Evolutionary conservation across 2,329 filamentous ascomycete genomes (phyloP).

Genomic region (Colletotrichum siamense): DNA sequence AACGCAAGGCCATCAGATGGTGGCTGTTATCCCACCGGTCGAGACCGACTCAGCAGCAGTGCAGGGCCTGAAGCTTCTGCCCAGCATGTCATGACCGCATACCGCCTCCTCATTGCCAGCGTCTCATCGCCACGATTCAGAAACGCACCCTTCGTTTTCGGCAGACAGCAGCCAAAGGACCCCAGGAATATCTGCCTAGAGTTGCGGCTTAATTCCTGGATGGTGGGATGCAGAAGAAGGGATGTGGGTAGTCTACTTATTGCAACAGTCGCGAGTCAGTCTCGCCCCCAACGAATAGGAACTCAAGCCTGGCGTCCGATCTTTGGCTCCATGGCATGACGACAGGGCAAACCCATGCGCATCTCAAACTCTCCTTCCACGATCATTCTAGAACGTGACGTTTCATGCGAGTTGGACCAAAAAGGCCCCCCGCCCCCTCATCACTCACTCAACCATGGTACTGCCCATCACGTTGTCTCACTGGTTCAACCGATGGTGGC

Average conservation of each 20-base stretch:
- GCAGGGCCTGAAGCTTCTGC: neutral
- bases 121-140: slow-evolving; percentile 7
- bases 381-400: slow-evolving; percentile 9
- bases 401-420: slow-evolving; percentile 6
- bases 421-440: neutral
- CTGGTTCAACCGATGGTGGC: neutral
- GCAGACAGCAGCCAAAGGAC: neutral
- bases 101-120: neutral
- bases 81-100: neutral
- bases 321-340: neutral
- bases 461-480: neutral
- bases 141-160: neutral
- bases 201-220: neutral
- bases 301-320: neutral
- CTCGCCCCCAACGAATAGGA: neutral
- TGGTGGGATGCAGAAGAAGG: neutral
- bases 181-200: neutral
- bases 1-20: neutral
- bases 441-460: neutral
- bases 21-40: neutral
- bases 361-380: slow-evolving; percentile 8
- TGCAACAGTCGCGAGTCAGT: neutral
- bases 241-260: neutral
- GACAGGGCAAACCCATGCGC: neutral
- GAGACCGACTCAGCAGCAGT: neutral